These are phyloP conservation scores for Dissophora ornata DNA, from an alignment of 192 early-diverging fungal genomes.

Conservation along the genomic window DNA sequence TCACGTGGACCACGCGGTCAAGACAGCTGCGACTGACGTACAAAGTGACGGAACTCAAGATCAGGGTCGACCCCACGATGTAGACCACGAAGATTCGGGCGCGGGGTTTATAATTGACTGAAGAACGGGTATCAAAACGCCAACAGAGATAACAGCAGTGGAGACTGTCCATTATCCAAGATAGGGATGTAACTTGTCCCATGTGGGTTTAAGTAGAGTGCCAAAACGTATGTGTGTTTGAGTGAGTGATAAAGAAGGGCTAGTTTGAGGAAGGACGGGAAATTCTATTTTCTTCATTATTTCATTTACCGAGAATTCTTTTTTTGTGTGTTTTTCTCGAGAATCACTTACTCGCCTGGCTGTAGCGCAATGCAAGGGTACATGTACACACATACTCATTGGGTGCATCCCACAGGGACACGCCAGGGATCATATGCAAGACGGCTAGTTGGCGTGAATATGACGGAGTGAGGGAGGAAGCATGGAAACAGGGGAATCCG, in stretches of 20 bases:
- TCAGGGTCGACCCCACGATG: constrained; percentile 1
- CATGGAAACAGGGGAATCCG: constrained; percentile 12
- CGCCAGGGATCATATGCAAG: too few species aligned
- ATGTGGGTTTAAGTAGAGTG: too few species aligned
- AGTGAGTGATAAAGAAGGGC: not conserved
- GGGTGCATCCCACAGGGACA: too few species aligned
- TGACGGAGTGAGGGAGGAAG: not conserved
- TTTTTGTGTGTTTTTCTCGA: not conserved
- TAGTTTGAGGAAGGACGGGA: constrained; percentile 21
- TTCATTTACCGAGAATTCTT: constrained; percentile 45
- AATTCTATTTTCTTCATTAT: constrained; percentile 18
- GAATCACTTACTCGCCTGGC: not conserved
- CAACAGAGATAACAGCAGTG: constrained; percentile 1
- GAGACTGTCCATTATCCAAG: too few species aligned
- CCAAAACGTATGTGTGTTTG: not conserved
- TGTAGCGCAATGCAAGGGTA: not conserved
- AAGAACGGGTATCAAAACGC: too few species aligned
- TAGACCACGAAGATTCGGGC: constrained; percentile 20
- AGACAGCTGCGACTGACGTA: too few species aligned
- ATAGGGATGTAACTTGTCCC: too few species aligned
- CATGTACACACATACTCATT: too few species aligned
- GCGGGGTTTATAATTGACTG: constrained; percentile 41
- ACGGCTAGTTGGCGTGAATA: too few species aligned
- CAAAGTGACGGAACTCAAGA: not conserved
- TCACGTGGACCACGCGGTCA: too few species aligned